These are phyloP conservation scores for Chytriomyces hyalinus DNA, from an alignment of 192 early-diverging fungal species.

Conservation along the genomic window DNA sequence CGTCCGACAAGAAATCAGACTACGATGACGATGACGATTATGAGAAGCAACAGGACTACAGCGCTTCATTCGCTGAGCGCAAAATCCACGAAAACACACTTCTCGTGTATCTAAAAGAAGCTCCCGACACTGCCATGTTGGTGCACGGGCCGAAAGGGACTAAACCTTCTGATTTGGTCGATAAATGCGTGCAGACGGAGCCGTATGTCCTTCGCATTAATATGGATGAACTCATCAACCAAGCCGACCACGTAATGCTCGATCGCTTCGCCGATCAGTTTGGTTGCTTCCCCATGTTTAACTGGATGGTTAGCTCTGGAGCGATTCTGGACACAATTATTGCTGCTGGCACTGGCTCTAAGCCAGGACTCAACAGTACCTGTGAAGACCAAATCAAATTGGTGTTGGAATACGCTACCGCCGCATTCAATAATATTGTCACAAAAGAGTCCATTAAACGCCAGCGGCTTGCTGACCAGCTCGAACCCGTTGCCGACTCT, in stretches of 20 bases:
- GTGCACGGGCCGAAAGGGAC: slow-evolving; percentile 86
- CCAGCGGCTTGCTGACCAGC: slow-evolving; percentile 21
- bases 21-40: not conserved
- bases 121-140: slow-evolving; percentile 80
- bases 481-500: not conserved
- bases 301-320: slow-evolving; percentile 64
- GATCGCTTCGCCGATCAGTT: slow-evolving; percentile 80
- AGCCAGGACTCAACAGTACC: slow-evolving; percentile 82
- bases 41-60: slow-evolving; percentile 1
- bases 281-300: slow-evolving; percentile 91
- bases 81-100: slow-evolving; percentile 62
- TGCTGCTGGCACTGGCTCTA: slow-evolving; percentile 87
- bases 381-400: slow-evolving; percentile 81
- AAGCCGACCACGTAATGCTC: slow-evolving; percentile 77
- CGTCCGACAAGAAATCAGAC: slow-evolving; percentile 26
- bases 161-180: slow-evolving; percentile 79
- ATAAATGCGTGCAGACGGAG: slow-evolving; percentile 69
- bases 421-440: slow-evolving; percentile 71
- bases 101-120: slow-evolving; percentile 60
- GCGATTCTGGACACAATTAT: slow-evolving; percentile 81
- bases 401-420: slow-evolving; percentile 81
- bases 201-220: slow-evolving; percentile 78
- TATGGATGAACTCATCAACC: slow-evolving; percentile 76
- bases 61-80: slow-evolving; percentile 60
- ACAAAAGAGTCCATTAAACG: slow-evolving; percentile 42